Evolutionary conservation across 139 green algal species (phyloP).

Genomic region (Auxenochlorella protothecoides): DNA sequence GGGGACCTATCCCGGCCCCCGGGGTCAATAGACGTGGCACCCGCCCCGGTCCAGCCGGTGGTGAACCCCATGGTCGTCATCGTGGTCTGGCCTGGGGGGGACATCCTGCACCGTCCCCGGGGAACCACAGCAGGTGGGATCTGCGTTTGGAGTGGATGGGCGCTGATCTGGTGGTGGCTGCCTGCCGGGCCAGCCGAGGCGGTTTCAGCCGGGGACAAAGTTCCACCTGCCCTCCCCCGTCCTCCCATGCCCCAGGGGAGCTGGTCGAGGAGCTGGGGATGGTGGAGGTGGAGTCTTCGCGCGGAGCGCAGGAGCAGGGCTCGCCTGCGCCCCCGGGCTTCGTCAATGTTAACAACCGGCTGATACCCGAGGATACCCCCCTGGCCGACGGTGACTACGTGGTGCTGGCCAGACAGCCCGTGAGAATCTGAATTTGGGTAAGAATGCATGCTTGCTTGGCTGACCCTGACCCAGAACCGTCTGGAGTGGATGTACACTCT

Average conservation of each 20-base stretch:
- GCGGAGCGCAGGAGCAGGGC: too few relatives aligned
- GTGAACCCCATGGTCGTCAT: conserved; percentile 17
- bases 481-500: too few relatives aligned
- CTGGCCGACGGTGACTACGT: conserved; percentile 76
- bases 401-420: conserved; percentile 47
- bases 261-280: not conserved
- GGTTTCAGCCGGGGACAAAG: not conserved
- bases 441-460: too few relatives aligned
- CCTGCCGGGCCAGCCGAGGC: not conserved
- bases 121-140: conserved; percentile 61
- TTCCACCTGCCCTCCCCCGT: not conserved
- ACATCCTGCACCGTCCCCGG: conserved; percentile 49
- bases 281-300: too few relatives aligned
- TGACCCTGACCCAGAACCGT: too few relatives aligned
- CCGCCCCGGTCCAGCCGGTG: too few relatives aligned
- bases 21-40: too few relatives aligned
- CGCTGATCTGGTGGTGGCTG: conserved; percentile 14
- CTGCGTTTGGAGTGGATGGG: conserved; percentile 17
- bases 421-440: conserved; percentile 46
- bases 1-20: conserved; percentile 11
- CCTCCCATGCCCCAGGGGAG: conserved; percentile 1
- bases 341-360: conserved; percentile 82
- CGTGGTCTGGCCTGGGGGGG: conserved; percentile 36
- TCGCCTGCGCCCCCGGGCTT: conserved; percentile 9
- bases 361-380: conserved; percentile 57